A percentile compares a stretch with the other conserved stretches of the same genome.
Conservation (phyloP, 2,329 filamentous ascomycete genomes). For the Talaromyces islandicus region DNA sequence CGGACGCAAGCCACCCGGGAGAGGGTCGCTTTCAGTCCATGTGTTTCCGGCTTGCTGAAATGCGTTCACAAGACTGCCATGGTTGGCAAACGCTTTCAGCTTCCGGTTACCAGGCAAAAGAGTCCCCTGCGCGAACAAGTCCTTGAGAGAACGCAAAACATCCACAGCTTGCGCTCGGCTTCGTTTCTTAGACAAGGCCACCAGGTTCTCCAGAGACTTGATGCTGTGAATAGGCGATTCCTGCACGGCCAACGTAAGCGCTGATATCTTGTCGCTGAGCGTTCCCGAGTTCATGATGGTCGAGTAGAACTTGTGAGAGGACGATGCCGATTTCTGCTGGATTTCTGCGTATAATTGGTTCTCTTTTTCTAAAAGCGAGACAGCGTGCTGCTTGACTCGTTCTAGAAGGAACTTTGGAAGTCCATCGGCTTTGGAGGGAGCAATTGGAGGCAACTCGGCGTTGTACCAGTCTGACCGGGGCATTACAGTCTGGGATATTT, state of each 20-base stretch:
- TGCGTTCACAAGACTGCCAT: conserved; percentile 67
- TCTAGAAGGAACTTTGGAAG: conserved; percentile 50
- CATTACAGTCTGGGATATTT: conserved; percentile 47
- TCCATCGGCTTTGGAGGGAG: conserved; percentile 40
- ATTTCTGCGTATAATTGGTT: conserved; percentile 66
- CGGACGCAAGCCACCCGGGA: conserved; percentile 69
- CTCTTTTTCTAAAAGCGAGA: conserved; percentile 69
- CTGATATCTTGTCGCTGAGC: conserved; percentile 92
- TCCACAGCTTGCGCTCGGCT: conserved; percentile 88
- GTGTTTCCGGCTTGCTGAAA: conserved; percentile 57
- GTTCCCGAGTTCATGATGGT: conserved; percentile 97
- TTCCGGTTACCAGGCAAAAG: conserved; percentile 78
- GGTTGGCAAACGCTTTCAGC: conserved; percentile 69
- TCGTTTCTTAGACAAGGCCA: conserved; percentile 81
- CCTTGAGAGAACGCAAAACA: conserved; percentile 87
- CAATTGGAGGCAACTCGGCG: conserved; percentile 49
- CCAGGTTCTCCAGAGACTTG: conserved; percentile 78
- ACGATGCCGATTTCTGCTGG: conserved; percentile 68
- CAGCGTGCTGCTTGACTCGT: conserved; percentile 61
- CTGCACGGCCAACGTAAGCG: conserved; percentile 86
- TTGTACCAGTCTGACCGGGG: conserved; percentile 65
- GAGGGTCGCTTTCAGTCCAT: conserved; percentile 64
- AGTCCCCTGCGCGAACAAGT: conserved; percentile 84
- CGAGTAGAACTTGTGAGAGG: conserved; percentile 91
- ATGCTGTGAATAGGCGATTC: conserved; percentile 92